phyloP scores from a whole-genome alignment of 495 filamentous ascomycete genomes.

The Neurospora sp. region DNA sequence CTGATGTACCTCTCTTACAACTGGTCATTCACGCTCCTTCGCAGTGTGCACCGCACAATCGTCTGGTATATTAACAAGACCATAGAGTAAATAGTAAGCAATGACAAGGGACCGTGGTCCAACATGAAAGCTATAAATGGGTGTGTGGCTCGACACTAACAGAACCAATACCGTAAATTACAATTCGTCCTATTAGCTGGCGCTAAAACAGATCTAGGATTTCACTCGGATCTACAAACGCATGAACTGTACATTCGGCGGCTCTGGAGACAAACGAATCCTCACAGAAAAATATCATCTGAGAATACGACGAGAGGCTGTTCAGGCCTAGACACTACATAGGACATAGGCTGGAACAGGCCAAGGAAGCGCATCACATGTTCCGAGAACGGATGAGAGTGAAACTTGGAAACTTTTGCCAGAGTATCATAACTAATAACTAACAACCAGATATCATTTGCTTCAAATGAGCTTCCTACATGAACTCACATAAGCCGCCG shows the following conservation, averaged over 20 bases:
- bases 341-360: background rate
- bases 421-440: background rate
- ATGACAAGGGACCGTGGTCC: background rate
- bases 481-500: background rate
- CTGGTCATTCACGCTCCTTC: too few species aligned
- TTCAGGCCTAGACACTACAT: background rate
- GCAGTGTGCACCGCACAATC: too few species aligned
- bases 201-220: background rate
- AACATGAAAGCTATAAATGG: background rate
- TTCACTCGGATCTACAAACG: background rate
- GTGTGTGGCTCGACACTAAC: background rate
- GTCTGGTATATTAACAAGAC: background rate
- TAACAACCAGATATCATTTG: background rate
- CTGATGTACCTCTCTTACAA: too few species aligned
- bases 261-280: background rate
- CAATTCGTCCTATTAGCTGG: background rate
- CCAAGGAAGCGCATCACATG: background rate
- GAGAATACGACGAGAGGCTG: background rate
- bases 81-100: background rate
- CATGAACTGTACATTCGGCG: background rate
- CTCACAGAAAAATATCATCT: too few species aligned
- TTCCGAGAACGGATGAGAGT: background rate
- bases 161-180: background rate
- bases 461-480: background rate
- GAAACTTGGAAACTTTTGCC: background rate